A percentile compares a stretch with the other conserved stretches of the same genome.
These are phyloP conservation scores for Umbelopsis sp. DNA, from an alignment of 192 early-diverging fungal genomes.

Conservation along the genomic window DNA sequence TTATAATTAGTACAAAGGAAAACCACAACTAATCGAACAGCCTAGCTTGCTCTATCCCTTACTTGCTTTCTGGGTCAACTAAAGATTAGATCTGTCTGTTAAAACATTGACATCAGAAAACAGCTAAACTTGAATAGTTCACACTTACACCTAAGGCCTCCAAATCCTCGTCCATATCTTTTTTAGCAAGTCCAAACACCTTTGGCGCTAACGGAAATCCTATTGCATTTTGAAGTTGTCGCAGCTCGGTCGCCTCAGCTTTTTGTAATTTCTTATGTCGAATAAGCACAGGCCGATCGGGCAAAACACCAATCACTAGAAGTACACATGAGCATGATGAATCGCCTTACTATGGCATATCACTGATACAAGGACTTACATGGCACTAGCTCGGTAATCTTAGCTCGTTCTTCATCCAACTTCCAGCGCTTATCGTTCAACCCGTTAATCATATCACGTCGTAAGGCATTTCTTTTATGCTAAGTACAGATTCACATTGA, in stretches of 20 bases:
- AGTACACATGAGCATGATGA: not conserved
- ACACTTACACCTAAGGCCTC: conserved; percentile 42
- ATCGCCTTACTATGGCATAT: not conserved
- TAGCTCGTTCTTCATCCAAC: conserved; percentile 36
- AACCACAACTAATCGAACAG: not conserved
- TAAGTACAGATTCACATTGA: conserved; percentile 12
- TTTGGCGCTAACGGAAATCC: conserved; percentile 47
- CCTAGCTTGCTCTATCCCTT: not conserved
- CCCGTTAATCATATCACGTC: conserved; percentile 29
- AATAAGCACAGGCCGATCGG: conserved; percentile 39
- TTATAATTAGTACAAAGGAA: not conserved
- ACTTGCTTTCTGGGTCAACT: conserved; percentile 17
- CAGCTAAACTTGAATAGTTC: no score
- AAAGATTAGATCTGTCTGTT: not conserved
- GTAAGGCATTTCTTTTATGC: conserved; percentile 37
- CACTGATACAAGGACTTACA: conserved; percentile 16
- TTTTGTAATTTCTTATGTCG: conserved; percentile 41
- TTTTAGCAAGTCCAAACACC: conserved; percentile 18
- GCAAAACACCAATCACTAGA: conserved; percentile 12
- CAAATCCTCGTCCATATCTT: conserved; percentile 51
- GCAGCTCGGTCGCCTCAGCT: conserved; percentile 45
- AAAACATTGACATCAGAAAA: no score
- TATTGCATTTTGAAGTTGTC: conserved; percentile 38
- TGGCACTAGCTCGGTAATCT: conserved; percentile 30
- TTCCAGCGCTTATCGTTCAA: conserved; percentile 35